These are phyloP conservation scores for Auricularia sp. DNA, from an alignment of 768 basidiomycete species.

Conservation along the genomic window DNA sequence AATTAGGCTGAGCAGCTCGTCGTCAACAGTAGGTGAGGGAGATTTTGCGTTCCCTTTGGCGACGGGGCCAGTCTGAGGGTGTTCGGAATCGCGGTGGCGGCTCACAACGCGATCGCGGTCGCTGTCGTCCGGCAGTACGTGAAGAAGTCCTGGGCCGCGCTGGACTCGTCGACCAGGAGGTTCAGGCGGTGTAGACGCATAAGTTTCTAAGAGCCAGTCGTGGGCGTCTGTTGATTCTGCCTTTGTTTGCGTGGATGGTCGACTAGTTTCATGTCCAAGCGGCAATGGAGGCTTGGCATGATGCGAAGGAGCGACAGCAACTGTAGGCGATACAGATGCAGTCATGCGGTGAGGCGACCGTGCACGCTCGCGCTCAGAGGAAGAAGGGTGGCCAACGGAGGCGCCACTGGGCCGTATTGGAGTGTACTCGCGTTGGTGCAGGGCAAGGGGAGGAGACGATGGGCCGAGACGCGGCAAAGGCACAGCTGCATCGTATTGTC, in stretches of 20 bases:
- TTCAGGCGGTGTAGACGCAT: conserved; percentile 26
- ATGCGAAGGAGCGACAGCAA: too few species aligned
- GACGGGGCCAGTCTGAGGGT: conserved; percentile 14
- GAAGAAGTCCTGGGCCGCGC: conserved; percentile 2
- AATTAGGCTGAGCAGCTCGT: conserved; percentile 60
- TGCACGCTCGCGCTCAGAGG: neutral
- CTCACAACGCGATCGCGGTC: conserved; percentile 38
- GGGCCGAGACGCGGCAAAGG: conserved; percentile 13
- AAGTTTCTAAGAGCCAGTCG: conserved; percentile 52
- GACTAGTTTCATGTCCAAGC: neutral
- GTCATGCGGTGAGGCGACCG: neutral
- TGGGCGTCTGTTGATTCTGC: conserved; percentile 42
- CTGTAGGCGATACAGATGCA: conserved; percentile 3
- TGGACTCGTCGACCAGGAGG: conserved; percentile 15
- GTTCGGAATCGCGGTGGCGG: conserved; percentile 20
- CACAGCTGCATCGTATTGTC: conserved; percentile 4
- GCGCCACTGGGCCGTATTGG: neutral
- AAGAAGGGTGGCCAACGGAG: neutral
- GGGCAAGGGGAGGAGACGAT: conserved; percentile 14
- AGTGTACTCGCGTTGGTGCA: conserved; percentile 7
- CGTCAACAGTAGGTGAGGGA: conserved; percentile 37
- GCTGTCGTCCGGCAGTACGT: conserved; percentile 13
- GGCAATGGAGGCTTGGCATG: too few species aligned
- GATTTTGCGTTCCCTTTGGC: conserved; percentile 17
- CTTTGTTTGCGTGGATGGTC: neutral